Evolutionary conservation across 305 asterid genomes (phyloP), one percentile per base, ranked within the genome.

Genomic region (Solanum hybrid): DNA sequence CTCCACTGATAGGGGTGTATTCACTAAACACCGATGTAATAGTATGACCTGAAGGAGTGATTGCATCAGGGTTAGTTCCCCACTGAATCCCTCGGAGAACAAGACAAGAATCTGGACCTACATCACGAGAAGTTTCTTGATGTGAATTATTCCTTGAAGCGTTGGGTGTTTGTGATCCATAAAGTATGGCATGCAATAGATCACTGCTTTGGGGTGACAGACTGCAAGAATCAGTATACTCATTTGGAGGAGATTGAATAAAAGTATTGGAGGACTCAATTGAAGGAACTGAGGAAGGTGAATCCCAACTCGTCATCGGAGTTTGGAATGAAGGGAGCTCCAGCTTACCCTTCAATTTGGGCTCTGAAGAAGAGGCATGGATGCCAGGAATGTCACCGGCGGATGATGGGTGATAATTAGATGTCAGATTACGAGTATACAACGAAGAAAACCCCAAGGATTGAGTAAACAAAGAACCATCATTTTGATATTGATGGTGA

Each of bases 41-140:
- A 89, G 97, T 93, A 92, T 91, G 93, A 86, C 95, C 91, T 17
- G 92, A 91, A 89, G 94, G 96, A 65, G 95, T 93, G 90, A 89
- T 87, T n/a, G 93, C 90, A 86, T 90, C 93, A 90, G 94, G 92
- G 72, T 91, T 92, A 7, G 89, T 91, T 91, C 92, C 95, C 95
- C 96, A 93, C 79, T 91, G 94, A 20, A 92, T 86, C 90, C 88
- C 92, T 9, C 77, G 93, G 89, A 93, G 90, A 92, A 90, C 91
- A n/a, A 89, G 93, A 70, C 92, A 90, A 14, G 93, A 81, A 89
- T 77, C 87, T 86, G 93, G 95, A 87, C 91, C 79, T 72, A 91
- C 87, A 90, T 92, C 93, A 91, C 83, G 68, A 57, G 90, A 90
- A 84, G 89, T 91, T 80, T 91, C 92, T 87, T 84, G 90, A 45